phyloP scores from a whole-genome alignment of 495 filamentous ascomycete genomes.

The Zalerion maritima region DNA sequence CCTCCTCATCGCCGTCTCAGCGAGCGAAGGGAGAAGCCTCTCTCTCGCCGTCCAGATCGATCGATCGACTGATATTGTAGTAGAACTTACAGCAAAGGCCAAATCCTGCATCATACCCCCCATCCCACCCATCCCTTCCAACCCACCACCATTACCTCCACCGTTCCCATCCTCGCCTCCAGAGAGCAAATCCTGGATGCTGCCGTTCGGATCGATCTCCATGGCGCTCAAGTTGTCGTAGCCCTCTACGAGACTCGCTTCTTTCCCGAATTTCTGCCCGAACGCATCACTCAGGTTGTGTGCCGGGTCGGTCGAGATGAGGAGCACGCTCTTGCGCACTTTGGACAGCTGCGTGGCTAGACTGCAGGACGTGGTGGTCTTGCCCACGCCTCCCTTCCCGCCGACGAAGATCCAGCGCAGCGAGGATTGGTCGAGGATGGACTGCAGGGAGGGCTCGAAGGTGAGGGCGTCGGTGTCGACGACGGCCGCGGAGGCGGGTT shows the following conservation, averaged over 20 bases:
- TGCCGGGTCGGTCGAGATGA: constrained; percentile 96
- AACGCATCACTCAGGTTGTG: constrained; percentile 98
- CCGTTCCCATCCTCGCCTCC: constrained; percentile 57
- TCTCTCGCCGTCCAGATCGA: too few relatives aligned
- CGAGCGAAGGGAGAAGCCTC: too few relatives aligned
- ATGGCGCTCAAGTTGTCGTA: constrained; percentile 92
- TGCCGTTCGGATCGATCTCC: constrained; percentile 98
- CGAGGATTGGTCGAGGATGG: constrained; percentile 81
- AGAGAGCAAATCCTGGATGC: constrained; percentile 86
- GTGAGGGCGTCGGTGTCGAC: constrained; percentile 55
- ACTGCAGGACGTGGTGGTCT: constrained; percentile 96
- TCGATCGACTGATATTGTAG: too few relatives aligned
- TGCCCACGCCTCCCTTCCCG: constrained; percentile 98
- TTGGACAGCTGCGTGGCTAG: constrained; percentile 97
- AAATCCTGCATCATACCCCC: constrained; percentile 54
- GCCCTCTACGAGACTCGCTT: constrained; percentile 81
- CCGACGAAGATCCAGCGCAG: constrained; percentile 99
- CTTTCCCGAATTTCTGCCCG: constrained; percentile 98
- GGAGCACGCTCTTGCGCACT: constrained; percentile 83
- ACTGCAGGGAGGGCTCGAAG: constrained; percentile 85
- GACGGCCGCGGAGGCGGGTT: constrained; percentile 48
- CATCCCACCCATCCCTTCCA: constrained; percentile 48
- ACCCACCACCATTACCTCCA: constrained; percentile 44
- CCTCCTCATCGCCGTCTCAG: too few relatives aligned
- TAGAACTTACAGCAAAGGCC: constrained; percentile 41